Evolutionary conservation across 345 rosid genomes (phyloP), one percentile per base, ranked within the genome.

Genomic region (Arabidopsis thaliana): DNA sequence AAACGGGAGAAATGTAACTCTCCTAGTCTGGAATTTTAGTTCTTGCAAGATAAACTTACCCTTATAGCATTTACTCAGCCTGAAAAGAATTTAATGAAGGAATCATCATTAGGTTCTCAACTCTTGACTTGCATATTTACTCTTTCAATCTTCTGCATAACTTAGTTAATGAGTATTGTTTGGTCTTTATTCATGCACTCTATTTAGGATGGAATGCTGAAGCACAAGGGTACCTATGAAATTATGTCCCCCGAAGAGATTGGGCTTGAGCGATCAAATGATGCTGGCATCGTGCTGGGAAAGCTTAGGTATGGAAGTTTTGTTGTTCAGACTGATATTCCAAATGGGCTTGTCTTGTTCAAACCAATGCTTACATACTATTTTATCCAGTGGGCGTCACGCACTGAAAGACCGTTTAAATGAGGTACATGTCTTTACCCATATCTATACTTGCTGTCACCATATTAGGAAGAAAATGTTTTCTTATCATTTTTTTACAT

Each of bases 151-250:
- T 7, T 28, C 14, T 63, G 32, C 16, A 11, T 33, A 20, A 48
- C 24, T 20, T 20, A 7, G 9, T 16, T 48, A 10, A 48, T 48
- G 10, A 16, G 23, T 48, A 24, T 48, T 20, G n/a, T 46, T 48
- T 48, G 11, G 24, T 48, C 24, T 7, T 20, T 6, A 2, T 46
- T 46, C 10, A 23, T 56, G 58, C 16, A 11, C 41, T 55, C 40
- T 36, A 3, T 65, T n/a, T 82, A 92, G 97, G 92, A 92, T 62
- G 96, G 97, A 82, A 89, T 92, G 97, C 85, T 90, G 42, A 89
- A 88, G 73, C 92, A 92, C 79, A 86, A 88, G 71, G 80, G 88
- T 61, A 92, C 96, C 8, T 92, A 92, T 84, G 97, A 92, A 83
- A 92, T 92, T 53, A 88, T 92, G n/a, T 71, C 81, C 38, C 96